phyloP scores from a whole-genome alignment of 164 flowering plant genomes.

The Piper longum region DNA sequence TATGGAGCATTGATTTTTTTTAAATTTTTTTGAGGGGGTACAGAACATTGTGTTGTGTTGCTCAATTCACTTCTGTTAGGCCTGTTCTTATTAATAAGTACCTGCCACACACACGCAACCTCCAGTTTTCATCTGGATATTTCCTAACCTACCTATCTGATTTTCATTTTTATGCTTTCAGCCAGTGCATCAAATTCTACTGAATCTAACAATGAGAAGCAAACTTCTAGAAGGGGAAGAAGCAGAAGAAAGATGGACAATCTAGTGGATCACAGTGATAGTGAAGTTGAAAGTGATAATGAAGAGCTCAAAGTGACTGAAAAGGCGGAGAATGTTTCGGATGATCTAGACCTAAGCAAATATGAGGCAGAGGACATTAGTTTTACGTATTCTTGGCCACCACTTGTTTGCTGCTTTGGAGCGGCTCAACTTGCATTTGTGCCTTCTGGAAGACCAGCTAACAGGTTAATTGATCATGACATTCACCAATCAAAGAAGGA shows the following conservation, averaged over 20 bases:
- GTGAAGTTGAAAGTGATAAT: conserved; percentile 19
- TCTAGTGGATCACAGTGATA: conserved; percentile 24
- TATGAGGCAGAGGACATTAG: conserved; percentile 63
- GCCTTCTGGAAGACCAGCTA: conserved; percentile 78
- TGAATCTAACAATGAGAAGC: conserved; percentile 29
- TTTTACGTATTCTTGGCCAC: conserved; percentile 74
- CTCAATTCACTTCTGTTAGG: no score
- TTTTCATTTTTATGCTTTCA: conserved; percentile 8
- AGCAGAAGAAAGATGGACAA: conserved; percentile 22
- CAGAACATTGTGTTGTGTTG: no score
- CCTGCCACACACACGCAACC: background rate
- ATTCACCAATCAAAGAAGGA: conserved; percentile 55
- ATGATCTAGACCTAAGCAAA: conserved; percentile 24
- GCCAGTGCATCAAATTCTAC: conserved; percentile 21
- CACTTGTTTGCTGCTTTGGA: conserved; percentile 94
- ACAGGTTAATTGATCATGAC: conserved; percentile 65
- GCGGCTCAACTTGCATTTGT: conserved; percentile 75
- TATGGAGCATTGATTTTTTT: background rate
- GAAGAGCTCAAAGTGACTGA: conserved; percentile 16
- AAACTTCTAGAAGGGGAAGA: conserved; percentile 26
- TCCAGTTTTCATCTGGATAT: background rate
- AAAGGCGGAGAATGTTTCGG: conserved; percentile 24
- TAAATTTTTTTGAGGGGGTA: background rate
- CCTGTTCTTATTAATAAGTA: background rate
- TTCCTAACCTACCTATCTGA: background rate